These are phyloP conservation scores for Laburnicola sp. DNA, from an alignment of 2,329 filamentous ascomycete species.

Conservation along the genomic window DNA sequence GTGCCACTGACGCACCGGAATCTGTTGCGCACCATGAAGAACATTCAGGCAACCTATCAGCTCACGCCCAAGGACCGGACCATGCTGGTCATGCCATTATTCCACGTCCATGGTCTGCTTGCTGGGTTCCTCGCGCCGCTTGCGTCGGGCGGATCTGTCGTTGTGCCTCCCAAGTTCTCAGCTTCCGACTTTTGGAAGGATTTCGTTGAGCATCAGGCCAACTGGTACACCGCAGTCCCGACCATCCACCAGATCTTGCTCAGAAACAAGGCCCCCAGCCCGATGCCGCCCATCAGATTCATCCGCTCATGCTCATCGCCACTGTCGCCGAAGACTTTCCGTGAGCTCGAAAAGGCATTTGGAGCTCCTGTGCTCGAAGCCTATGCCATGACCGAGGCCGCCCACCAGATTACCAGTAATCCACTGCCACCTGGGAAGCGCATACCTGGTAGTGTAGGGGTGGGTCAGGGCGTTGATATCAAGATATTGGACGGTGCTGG, in stretches of 20 bases:
- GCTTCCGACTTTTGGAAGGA: slow-evolving; percentile 81
- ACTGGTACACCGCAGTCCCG: slow-evolving; percentile 92
- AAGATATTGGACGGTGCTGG: slow-evolving; percentile 73
- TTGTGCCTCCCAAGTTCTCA: slow-evolving; percentile 79
- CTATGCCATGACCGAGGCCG: slow-evolving; percentile 90
- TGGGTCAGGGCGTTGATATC: slow-evolving; percentile 82
- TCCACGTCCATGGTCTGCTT: slow-evolving; percentile 87
- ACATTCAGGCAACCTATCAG: slow-evolving; percentile 77
- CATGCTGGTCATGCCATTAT: slow-evolving; percentile 86
- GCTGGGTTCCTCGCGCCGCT: slow-evolving; percentile 80
- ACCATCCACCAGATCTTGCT: slow-evolving; percentile 90
- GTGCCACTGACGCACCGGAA: slow-evolving; percentile 79
- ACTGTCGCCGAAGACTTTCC: slow-evolving; percentile 77
- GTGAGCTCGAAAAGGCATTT: slow-evolving; percentile 75
- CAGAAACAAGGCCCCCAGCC: slow-evolving; percentile 68
- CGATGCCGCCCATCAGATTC: slow-evolving; percentile 75
- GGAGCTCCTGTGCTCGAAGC: slow-evolving; percentile 82
- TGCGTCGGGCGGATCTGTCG: slow-evolving; percentile 73
- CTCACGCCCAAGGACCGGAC: slow-evolving; percentile 73
- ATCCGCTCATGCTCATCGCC: slow-evolving; percentile 87
- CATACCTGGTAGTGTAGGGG: slow-evolving; percentile 78
- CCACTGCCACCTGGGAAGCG: slow-evolving; percentile 66
- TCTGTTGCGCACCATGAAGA: slow-evolving; percentile 79
- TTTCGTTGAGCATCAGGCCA: slow-evolving; percentile 73
- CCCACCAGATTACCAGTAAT: slow-evolving; percentile 79